phyloP scores from a whole-genome alignment of 306 rosid species.

The Ceratonia siliqua region DNA sequence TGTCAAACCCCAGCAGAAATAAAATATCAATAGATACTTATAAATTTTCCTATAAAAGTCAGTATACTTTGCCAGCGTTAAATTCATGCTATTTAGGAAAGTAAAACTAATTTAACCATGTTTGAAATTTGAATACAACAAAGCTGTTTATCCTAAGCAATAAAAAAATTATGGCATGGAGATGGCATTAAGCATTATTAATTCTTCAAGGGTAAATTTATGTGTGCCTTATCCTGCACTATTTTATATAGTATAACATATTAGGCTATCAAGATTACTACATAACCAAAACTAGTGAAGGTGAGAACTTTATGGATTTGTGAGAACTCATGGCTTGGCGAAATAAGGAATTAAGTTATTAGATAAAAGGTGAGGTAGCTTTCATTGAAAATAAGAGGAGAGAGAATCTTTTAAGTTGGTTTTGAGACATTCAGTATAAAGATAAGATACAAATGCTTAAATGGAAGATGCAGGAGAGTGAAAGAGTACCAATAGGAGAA shows the following conservation, averaged over 20 bases:
- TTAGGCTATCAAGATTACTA: not conserved
- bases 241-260: too few relatives aligned
- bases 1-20: not conserved
- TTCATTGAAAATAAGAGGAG: not conserved
- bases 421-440: not conserved
- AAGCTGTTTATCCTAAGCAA: not conserved
- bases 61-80: not conserved
- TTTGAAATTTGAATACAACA: not conserved
- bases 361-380: not conserved
- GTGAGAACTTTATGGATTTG: not conserved
- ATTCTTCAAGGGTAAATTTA: not conserved
- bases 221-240: not conserved
- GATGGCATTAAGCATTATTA: not conserved
- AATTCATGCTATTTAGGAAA: not conserved
- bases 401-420: not conserved
- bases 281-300: not conserved
- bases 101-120: not conserved
- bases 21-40: not conserved
- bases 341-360: not conserved
- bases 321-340: not conserved
- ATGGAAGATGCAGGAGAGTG: not conserved
- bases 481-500: not conserved
- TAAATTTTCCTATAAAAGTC: not conserved
- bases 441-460: not conserved
- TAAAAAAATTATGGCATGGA: not conserved